A percentile compares a stretch with the other conserved stretches of the same genome.
These are phyloP conservation scores for Filobasidium wieringae DNA, from an alignment of 768 basidiomycete genomes.

Conservation along the genomic window DNA sequence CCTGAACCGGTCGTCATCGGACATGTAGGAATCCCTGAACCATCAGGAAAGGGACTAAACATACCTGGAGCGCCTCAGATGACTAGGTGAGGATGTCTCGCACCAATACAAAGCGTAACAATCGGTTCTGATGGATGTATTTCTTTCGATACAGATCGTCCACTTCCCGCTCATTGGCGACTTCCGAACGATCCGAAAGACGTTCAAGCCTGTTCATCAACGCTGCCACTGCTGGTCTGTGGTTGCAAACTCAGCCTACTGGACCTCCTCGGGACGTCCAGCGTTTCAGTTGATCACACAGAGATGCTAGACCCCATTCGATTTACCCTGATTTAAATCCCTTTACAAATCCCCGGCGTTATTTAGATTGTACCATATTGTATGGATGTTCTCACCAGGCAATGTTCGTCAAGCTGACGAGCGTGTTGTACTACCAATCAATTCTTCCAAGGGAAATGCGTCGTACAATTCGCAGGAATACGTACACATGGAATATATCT, in stretches of 20 bases:
- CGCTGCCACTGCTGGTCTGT: conserved; percentile 49
- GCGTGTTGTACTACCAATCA: too few species aligned
- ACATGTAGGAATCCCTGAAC: neutral
- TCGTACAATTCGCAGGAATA: too few species aligned
- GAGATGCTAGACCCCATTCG: too few species aligned
- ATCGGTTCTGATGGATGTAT: neutral
- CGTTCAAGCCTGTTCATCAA: conserved; percentile 21
- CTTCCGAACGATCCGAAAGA: conserved; percentile 18
- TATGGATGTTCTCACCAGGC: too few species aligned
- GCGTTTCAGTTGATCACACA: too few species aligned
- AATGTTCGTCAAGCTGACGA: too few species aligned
- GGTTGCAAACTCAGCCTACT: conserved; percentile 1
- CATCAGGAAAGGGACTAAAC: neutral
- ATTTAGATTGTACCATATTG: too few species aligned
- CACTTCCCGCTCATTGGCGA: conserved; percentile 13
- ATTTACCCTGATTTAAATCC: too few species aligned
- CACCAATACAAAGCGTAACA: neutral
- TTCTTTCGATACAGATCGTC: conserved; percentile 9
- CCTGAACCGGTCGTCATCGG: conserved; percentile 2
- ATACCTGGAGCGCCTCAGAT: neutral
- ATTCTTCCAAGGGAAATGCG: too few species aligned
- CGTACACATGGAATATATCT: too few species aligned
- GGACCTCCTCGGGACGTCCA: neutral
- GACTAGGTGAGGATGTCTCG: neutral
- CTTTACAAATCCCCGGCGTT: too few species aligned